phyloP scores from a whole-genome alignment of 495 filamentous ascomycete species.

The Patellaria atrata region DNA sequence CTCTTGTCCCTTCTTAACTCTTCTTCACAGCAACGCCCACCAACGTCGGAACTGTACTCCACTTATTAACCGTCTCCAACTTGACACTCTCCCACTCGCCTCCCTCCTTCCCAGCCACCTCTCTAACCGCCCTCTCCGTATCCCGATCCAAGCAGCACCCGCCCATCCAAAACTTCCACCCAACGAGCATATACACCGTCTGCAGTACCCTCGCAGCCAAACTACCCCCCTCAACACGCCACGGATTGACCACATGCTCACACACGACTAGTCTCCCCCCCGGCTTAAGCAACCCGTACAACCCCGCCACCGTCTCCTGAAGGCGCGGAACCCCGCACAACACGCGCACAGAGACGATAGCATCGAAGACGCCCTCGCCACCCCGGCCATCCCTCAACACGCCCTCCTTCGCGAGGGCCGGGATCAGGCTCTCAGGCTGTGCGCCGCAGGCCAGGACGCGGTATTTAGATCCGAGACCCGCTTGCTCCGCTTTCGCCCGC shows the following conservation, averaged over 20 bases:
- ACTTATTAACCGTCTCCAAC: slow-evolving; percentile 13
- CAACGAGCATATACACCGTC: slow-evolving; percentile 16
- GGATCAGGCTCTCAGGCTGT: slow-evolving; percentile 22
- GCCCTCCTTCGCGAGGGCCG: slow-evolving; percentile 19
- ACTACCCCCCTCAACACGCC: slow-evolving; percentile 13
- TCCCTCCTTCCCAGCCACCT: slow-evolving; percentile 10
- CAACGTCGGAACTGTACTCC: slow-evolving; percentile 15
- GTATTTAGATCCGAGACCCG: slow-evolving; percentile 24
- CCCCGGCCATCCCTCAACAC: slow-evolving; percentile 12
- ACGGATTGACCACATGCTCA: slow-evolving; percentile 28
- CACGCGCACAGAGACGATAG: slow-evolving; percentile 27
- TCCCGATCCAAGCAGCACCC: slow-evolving; percentile 24
- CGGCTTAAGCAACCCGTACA: slow-evolving; percentile 29
- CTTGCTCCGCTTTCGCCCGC: slow-evolving; percentile 14
- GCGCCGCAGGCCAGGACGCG: slow-evolving; percentile 25
- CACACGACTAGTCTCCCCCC: slow-evolving; percentile 29
- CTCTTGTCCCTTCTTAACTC: slow-evolving; percentile 5
- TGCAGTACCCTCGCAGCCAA: slow-evolving; percentile 17
- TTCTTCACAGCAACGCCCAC: slow-evolving; percentile 19
- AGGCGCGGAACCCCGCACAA: slow-evolving; percentile 26
- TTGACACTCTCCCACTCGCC: slow-evolving; percentile 20
- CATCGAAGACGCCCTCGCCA: slow-evolving; percentile 23
- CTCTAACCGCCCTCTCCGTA: slow-evolving; percentile 16
- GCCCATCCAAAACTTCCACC: slow-evolving; percentile 26
- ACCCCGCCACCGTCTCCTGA: slow-evolving; percentile 17